Base-by-base conservation (phyloP, 2,329 filamentous ascomycete genomes). In the Aureobasidium mangrovei region DNA sequence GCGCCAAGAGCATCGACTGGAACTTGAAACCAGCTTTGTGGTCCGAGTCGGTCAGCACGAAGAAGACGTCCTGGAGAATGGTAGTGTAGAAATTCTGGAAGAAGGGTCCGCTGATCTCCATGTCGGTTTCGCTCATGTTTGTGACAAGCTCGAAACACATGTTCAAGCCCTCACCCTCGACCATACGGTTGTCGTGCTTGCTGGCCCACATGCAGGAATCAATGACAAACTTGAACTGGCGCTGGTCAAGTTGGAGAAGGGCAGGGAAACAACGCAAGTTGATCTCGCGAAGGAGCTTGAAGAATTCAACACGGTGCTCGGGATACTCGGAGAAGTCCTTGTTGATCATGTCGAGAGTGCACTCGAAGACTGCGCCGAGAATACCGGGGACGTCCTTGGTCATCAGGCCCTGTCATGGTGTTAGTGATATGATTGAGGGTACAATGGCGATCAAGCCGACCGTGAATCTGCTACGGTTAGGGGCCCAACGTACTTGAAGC, bases 161-260 rank as follows among this genome's bases (percentile, higher is more conserved):
- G 72, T 91, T 93, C 58, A 98, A 82, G 57, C 93, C 93, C 38
- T 93, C 94, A 61, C 88, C 89, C 72, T 98, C 93, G 31, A 98
- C 93, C 67, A 96, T 90, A 57, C 93, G 87, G 73, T 98, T 98
- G 74, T 98, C 93, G 72, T 98, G 93, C 77, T 98, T 98, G 77
- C 91, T 96, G n/a, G 94, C 93, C 94, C 93, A 98, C 79, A 97
- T 90, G 77, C 94, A 98, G 35, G 91, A 95, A 70, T 98, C 93
- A 61, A 98, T 97, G 64, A 98, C 91, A 67, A 97, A 95, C 74
- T 98, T 98, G 82, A 98, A 98, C 67, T 96, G 93, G 57, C 89
- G 84, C 65, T 88, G 91, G 68, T 98, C 91, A 33, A 98, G 83
- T 72, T 95, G 94, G 61, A 98, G 79, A 26, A 98, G 80, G 1